Percentiles rank a stretch among this genome's conserved stretches.
Conservation (phyloP, 1,284 basidiomycete species). For the Pseudozyma tsukubaensis region DNA sequence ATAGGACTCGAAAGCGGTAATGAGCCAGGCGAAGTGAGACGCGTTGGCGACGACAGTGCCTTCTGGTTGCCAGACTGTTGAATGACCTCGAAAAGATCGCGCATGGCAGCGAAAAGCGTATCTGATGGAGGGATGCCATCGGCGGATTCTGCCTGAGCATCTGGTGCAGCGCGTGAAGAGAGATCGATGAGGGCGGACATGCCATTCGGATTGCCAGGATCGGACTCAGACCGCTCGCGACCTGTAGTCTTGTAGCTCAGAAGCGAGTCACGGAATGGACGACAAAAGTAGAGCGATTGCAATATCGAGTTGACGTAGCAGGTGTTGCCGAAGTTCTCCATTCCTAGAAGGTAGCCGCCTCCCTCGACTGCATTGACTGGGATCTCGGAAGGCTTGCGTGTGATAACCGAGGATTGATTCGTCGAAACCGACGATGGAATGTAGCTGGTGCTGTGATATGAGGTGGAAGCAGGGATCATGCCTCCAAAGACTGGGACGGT, state of each 20-base stretch:
- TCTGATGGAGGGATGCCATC: slow-evolving; percentile 43
- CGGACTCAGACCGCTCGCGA: slow-evolving; percentile 22
- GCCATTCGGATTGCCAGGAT: slow-evolving; percentile 12
- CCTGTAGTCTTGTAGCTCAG: slow-evolving; percentile 53
- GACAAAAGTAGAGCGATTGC: slow-evolving; percentile 90
- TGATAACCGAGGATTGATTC: slow-evolving; percentile 28
- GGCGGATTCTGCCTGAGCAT: slow-evolving; percentile 13
- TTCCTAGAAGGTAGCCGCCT: slow-evolving; percentile 55
- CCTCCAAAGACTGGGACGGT: slow-evolving; percentile 30
- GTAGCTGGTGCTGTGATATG: slow-evolving; percentile 43
- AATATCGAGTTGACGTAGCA: slow-evolving; percentile 95
- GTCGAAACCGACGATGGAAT: slow-evolving; percentile 38
- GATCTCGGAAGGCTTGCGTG: slow-evolving; percentile 34
- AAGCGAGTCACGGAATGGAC: slow-evolving; percentile 82
- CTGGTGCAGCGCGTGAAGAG: slow-evolving; percentile 10
- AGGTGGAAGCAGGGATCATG: slow-evolving; percentile 28
- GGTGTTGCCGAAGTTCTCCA: slow-evolving; percentile 66
- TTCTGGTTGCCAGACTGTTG: slow-evolving; percentile 41
- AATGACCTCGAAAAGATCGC: slow-evolving; percentile 52
- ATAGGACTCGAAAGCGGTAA: slow-evolving; percentile 35
- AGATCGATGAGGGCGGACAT: slow-evolving; percentile 12
- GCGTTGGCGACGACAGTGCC: slow-evolving; percentile 32
- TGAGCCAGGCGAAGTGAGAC: slow-evolving; percentile 27
- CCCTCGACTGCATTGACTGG: slow-evolving; percentile 40
- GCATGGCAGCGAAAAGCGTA: slow-evolving; percentile 48